Evolutionary conservation across 2,329 filamentous ascomycete genomes (phyloP), one percentile per base, ranked within the genome.

Genomic region (Botrytis fabae): DNA sequence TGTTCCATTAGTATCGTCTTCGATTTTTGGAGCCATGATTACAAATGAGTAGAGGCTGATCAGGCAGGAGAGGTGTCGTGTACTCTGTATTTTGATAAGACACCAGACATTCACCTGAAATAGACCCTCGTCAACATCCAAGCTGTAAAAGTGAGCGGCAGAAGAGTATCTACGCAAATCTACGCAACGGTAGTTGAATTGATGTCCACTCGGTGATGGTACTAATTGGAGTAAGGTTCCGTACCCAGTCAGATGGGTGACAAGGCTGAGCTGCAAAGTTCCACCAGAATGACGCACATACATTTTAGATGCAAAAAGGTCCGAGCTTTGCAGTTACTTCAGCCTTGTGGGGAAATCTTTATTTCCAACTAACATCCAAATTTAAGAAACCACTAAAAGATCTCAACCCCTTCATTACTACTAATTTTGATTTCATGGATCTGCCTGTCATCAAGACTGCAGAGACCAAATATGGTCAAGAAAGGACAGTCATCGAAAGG

Each of bases 1-100:
- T 20, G 80, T 80, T 32, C 80, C 80, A 48, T 79, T 76, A 2
- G 84, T 82, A 74, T 86, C 85, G 42, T 85, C 82, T 65, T 80
- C 77, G 0, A 82, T 83, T 71, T 84, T 82, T n/a, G 51, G 48
- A 38, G 51, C 25, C 72, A 70, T 73, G 20, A 16, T 42, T 14
- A 12, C 32, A 1, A 32, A 18, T 4, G 5, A 25, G 14, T 51
- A 32, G 18, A 32, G 48, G 32, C 40, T 6, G 12, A 35, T 1
- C 4, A 40, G 18, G 20, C 22, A 42, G 12, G 20, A 5, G 35
- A n/a, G 12, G 6, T 46, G n/a, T 2, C 3, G 48, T 40, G 22
- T 38, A 40, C 7, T n/a, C 8, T 28, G 63, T 51, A 4, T 10
- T 7, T 28, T 7, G 25, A 25, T 18, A 28, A 18, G 7, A 57